Evolutionary conservation across 306 rosid species (phyloP).

Genomic region (Nissolia schottii): DNA sequence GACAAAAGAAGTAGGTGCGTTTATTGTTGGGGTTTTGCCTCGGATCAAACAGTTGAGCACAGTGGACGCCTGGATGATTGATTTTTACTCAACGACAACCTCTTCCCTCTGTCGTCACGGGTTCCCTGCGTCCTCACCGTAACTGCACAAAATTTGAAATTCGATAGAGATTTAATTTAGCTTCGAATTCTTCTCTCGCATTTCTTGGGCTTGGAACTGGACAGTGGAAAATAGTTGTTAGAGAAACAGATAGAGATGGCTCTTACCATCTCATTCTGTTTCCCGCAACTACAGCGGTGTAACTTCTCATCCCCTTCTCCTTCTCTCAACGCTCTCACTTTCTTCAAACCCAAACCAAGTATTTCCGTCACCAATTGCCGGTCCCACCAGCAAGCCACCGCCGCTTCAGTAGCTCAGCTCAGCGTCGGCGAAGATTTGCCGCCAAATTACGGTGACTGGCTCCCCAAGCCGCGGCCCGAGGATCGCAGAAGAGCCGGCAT

Average conservation of each 20-base stretch:
- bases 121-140: neutral
- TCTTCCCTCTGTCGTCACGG: neutral
- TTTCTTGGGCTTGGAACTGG: neutral
- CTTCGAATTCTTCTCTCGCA: neutral
- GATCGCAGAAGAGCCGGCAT: constrained; percentile 81
- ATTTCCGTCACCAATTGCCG: neutral
- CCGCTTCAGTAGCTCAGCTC: neutral
- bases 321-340: neutral
- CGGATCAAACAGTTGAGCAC: neutral
- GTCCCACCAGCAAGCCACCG: neutral
- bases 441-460: constrained; percentile 50
- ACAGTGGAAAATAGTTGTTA: neutral
- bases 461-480: constrained; percentile 39
- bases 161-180: neutral
- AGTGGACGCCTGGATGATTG: neutral
- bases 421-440: constrained; percentile 52
- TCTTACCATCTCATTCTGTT: neutral
- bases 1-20: neutral
- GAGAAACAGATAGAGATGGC: constrained; percentile 15
- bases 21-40: neutral
- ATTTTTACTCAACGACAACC: neutral
- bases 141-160: neutral
- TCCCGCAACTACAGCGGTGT: neutral
- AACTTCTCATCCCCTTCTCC: neutral
- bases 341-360: neutral